phyloP scores from a whole-genome alignment of 768 basidiomycete species.

The Macrolepiota albuminosa region DNA sequence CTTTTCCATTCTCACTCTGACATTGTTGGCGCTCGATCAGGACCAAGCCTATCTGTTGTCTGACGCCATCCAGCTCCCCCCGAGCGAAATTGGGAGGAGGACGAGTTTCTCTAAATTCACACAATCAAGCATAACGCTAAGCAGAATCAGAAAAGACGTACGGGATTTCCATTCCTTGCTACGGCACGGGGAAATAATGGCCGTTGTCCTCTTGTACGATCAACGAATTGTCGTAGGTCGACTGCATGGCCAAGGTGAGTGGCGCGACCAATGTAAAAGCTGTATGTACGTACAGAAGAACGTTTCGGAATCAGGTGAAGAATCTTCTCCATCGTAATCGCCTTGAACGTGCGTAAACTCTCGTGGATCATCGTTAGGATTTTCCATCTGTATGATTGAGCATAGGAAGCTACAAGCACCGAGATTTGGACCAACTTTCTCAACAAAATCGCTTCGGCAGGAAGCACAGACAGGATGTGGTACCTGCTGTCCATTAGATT shows the following conservation, averaged over 20 bases:
- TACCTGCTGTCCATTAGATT: slow-evolving; percentile 37
- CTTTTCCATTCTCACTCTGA: slow-evolving; percentile 41
- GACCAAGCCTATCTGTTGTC: slow-evolving; percentile 5
- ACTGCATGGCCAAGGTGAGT: slow-evolving; percentile 19
- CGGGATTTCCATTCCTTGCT: slow-evolving; percentile 3
- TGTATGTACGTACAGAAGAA: slow-evolving; percentile 41
- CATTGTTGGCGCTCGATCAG: slow-evolving; percentile 37
- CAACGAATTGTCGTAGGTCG: slow-evolving; percentile 30
- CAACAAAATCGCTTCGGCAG: slow-evolving; percentile 79
- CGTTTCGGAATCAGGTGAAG: slow-evolving; percentile 38
- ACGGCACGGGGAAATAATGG: slow-evolving; percentile 4
- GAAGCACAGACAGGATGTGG: slow-evolving; percentile 83
- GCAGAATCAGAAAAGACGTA: background rate
- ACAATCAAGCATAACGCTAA: background rate
- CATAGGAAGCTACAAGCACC: slow-evolving; percentile 1
- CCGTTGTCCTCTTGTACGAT: slow-evolving; percentile 25
- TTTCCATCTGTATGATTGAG: slow-evolving; percentile 54
- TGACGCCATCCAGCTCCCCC: slow-evolving; percentile 11
- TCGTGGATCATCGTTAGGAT: slow-evolving; percentile 72
- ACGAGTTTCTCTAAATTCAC: slow-evolving; percentile 7
- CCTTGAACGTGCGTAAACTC: slow-evolving; percentile 42
- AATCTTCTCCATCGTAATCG: slow-evolving; percentile 22
- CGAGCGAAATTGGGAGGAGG: slow-evolving; percentile 13
- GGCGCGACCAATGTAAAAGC: background rate
- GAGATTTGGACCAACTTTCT: slow-evolving; percentile 46